phyloP scores from a whole-genome alignment of 2,329 filamentous ascomycete genomes.

The Alternaria gaisen region DNA sequence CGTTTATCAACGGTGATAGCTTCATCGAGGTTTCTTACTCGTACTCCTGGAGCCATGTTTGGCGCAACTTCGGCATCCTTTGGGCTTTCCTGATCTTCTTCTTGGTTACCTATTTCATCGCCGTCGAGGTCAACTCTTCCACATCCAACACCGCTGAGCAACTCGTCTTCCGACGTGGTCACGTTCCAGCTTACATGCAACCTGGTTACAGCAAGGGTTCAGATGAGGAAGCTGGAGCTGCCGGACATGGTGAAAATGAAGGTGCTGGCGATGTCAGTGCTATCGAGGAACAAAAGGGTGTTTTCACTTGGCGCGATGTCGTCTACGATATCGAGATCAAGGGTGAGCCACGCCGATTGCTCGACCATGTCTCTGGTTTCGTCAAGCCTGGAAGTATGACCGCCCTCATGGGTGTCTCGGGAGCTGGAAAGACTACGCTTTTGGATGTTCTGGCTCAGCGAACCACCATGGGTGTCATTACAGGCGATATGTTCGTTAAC shows the following conservation, averaged over 20 bases:
- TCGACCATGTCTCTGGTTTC: constrained; percentile 64
- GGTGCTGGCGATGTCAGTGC: constrained; percentile 51
- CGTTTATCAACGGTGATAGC: constrained; percentile 51
- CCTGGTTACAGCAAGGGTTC: constrained; percentile 38
- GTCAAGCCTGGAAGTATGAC: constrained; percentile 64
- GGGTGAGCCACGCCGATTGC: constrained; percentile 59
- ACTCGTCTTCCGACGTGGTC: constrained; percentile 67
- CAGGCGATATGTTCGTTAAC: constrained; percentile 52
- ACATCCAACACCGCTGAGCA: constrained; percentile 72
- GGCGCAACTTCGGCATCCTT: constrained; percentile 71
- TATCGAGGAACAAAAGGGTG: constrained; percentile 52
- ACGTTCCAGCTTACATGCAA: constrained; percentile 54
- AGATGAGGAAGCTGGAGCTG: constrained; percentile 49
- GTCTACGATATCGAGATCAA: constrained; percentile 49
- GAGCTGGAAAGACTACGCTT: constrained; percentile 52
- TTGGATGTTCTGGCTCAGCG: constrained; percentile 49
- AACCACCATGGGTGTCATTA: constrained; percentile 50
- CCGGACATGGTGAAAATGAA: constrained; percentile 38
- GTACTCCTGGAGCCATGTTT: constrained; percentile 56
- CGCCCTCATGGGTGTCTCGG: constrained; percentile 49
- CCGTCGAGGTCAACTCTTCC: constrained; percentile 71
- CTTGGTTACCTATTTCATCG: constrained; percentile 69
- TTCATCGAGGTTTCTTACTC: constrained; percentile 43
- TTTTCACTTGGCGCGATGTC: constrained; percentile 52
- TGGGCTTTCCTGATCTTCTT: constrained; percentile 71